Evolutionary conservation across 192 early-diverging fungal genomes (phyloP), one percentile per base, ranked within the genome.

Genomic region (Backusella morwellensis): DNA sequence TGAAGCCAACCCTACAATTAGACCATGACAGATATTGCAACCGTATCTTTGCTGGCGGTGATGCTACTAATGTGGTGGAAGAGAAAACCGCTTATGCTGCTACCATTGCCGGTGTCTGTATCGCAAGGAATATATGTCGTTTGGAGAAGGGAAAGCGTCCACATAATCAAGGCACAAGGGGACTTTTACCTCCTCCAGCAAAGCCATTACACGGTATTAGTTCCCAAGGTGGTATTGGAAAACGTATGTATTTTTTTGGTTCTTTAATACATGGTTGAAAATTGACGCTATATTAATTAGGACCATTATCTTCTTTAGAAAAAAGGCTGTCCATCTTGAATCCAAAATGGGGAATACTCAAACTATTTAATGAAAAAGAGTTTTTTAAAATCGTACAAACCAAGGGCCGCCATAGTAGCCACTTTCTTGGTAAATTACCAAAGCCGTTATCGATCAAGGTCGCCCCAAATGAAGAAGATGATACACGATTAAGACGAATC

Each of bases 21-120:
- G 80, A 81, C 5, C 73, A 85, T 72, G 70, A 44, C 15, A 41
- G 40, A 21, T 77, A 77, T 32, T 15, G 63, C 15, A 75, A 80
- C 63, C 7, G 12, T 26, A 81, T 85, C 12, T 85, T 85, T 78
- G 82, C 82, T 23, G 76, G 83, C 14, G 84, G 84, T 1, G 84
- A 85, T 66, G 77, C 83, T 2, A 81, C 79, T 3, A 85, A 83
- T 77, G 74, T 85, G 0, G 59, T 71, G 4, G 84, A 85, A 75
- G 80, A 83, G 42, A 85, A 85, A 66, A 80, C 83, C 19, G 84
- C 74, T 7, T 85, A 79, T 68, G 73, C 82, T 36, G 84, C 84
- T 12, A 83, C 80, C 0, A 26, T 84, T 32, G 77, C 80, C 23
- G 84, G 80, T 9, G 80, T 81, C 14, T 67, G 78, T 35, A 81